Base-by-base conservation (phyloP, 441 rosid species). In the Pelargonium myrrhifolium region DNA sequence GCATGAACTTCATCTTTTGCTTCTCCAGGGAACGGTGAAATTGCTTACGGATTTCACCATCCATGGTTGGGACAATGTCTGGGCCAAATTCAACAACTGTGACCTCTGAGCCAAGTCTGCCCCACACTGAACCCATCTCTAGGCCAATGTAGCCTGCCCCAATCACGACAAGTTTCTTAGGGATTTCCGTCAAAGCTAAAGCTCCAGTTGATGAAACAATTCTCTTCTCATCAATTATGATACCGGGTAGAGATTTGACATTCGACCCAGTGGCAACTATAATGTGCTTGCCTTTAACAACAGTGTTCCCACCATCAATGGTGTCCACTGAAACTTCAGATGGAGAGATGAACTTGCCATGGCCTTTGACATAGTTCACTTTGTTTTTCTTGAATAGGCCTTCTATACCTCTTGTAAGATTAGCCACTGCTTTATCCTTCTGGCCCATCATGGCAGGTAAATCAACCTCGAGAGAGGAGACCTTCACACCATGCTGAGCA, bases 61-160 rank as follows among this genome's bases (percentile, higher is more conserved):
- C 99, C 99, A 91, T 87, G 72, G 88, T 67, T 26, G 99, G 99
- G 31, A 93, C 97, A 6, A 93, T 91, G 73, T 93, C 99, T 0
- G 92, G 69, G 11, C 89, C 97, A 82, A 91, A 93, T 85, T 93
- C 99, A 71, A 93, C 96, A 65, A 93, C 99, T 12, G 99, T 91
- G 64, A 93, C 99, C 77, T 88, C 96, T 20, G 97, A 93, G 42
- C 97, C 99, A 1, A 93, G 82, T 26, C 97, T 80, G 40, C 85
- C 86, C 97, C 97, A 91, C 1, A 91, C 97, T 11, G 99, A 93
- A 45, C 97, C 99, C 97, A 93, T 85, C 91, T 93, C 97, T 47
- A 91, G 93, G 67, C 99, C 99, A 69, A 93, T 93, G 80, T 89
- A 89, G 37, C 99, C 99, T 43, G 99, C 99, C 31, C 99, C 99